Evolutionary conservation across 2,329 filamentous ascomycete species (phyloP).

Genomic region (Paraconiothyrium sp.): DNA sequence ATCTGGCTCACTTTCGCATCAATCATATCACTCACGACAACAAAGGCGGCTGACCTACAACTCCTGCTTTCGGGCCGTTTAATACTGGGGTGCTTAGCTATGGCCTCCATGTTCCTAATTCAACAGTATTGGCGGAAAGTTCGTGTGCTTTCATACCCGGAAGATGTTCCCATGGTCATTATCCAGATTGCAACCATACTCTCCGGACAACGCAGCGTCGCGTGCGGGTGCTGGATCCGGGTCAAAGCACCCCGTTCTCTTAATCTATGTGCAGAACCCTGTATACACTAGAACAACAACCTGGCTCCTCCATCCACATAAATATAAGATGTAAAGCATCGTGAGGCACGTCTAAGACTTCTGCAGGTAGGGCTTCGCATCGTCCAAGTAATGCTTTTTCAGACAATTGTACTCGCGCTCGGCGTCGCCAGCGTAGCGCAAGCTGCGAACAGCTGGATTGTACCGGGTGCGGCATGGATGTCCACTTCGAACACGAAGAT

Average conservation of each 20-base stretch:
- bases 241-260: neutral
- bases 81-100: neutral
- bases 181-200: conserved; percentile 2
- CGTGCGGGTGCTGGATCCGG: neutral
- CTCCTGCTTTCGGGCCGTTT: neutral
- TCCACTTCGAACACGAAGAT: conserved; percentile 53
- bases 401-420: conserved; percentile 1
- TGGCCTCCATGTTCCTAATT: neutral
- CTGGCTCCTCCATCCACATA: neutral
- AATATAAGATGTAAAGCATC: neutral
- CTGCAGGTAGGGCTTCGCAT: neutral
- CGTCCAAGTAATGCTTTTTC: neutral
- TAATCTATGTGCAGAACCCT: neutral
- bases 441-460: conserved; percentile 49
- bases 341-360: neutral
- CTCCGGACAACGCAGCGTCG: neutral
- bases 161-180: neutral
- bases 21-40: neutral
- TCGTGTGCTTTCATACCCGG: neutral
- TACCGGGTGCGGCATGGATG: conserved; percentile 52
- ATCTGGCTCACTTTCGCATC: neutral
- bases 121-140: conserved; percentile 3
- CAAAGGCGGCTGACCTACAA: neutral
- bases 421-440: neutral
- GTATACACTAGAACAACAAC: neutral